Base-by-base conservation (phyloP, 345 rosid species). In the Boechera stricta region DNA sequence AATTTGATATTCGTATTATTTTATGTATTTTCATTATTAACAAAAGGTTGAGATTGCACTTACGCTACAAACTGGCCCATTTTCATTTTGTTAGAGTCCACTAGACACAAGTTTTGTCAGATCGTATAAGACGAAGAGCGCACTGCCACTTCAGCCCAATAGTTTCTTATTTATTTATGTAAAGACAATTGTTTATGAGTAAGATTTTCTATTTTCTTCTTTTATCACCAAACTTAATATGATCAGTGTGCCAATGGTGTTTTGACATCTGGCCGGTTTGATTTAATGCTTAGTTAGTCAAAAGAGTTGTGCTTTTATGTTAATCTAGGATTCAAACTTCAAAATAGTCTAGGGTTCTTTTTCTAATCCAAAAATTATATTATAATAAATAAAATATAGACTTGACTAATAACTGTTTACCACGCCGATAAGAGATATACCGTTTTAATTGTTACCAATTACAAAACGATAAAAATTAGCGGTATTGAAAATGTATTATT, bases 81-180 rank as follows among this genome's bases (percentile, higher is more conserved):
- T 39, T 3, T 39, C 6, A 10, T 31, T 56, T 31, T 31, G 38
- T 56, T 21, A 42, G 12, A 63, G 35, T 26, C 21, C 7, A 63
- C 47, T 42, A 11, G 47, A 42, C 38, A 28, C 3, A 15, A 44
- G 26, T n/a, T 56, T 31, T 56, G 5, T 56, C 16, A 29, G 18
- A 13, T 56, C 38, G 4, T 6, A 6, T 6, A 31, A 31, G 16
- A 31, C 18, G 24, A 29, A 9, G 41, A 31, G 39, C 2, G 12
- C 4, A 64, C 38, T 44, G 4, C 68, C 15, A 44, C 52, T 45
- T 64, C 24, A 63, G 67, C 67, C 67, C 35, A 63, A 63, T 39
- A 13, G 10, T 36, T 36, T 36, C 2, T 5, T 1, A 16, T 36
- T 59, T 10, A 24, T 52, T 51, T 21, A 1, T 26, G 0, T 10